Conservation (phyloP, 306 rosid genomes). For the Cicer arietinum region DNA sequence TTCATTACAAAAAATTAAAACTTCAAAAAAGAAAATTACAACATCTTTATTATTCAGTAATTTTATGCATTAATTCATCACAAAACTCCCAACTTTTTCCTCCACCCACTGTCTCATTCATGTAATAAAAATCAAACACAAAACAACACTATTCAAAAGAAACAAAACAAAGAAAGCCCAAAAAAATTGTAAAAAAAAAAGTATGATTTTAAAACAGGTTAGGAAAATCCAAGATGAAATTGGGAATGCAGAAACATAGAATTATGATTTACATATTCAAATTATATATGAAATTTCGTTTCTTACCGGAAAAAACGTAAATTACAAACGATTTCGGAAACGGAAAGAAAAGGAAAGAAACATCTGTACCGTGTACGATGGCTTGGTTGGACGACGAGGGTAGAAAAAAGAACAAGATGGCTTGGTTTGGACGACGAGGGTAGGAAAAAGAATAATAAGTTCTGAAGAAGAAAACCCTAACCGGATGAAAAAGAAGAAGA, state of each 20-base stretch:
- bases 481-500: not conserved
- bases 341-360: not conserved
- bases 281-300: not conserved
- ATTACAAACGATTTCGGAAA: not conserved
- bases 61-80: constrained; percentile 3
- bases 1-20: not conserved
- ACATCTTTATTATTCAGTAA: not conserved
- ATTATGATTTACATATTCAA: not conserved
- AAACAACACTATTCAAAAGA: not conserved
- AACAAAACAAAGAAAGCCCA: not conserved
- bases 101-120: not conserved
- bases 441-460: not conserved
- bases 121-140: not conserved
- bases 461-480: not conserved
- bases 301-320: not conserved
- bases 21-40: not conserved
- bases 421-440: too few species aligned
- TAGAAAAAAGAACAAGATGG: not conserved
- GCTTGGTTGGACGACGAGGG: not conserved
- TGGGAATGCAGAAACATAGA: not conserved
- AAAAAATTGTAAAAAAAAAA: not conserved
- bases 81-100: not conserved
- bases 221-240: not conserved
- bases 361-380: not conserved
- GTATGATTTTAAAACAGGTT: not conserved